Percentiles rank a stretch among this genome's conserved stretches.
phyloP scores from a whole-genome alignment of 495 filamentous ascomycete genomes.

The Chaetomium cochliodes region DNA sequence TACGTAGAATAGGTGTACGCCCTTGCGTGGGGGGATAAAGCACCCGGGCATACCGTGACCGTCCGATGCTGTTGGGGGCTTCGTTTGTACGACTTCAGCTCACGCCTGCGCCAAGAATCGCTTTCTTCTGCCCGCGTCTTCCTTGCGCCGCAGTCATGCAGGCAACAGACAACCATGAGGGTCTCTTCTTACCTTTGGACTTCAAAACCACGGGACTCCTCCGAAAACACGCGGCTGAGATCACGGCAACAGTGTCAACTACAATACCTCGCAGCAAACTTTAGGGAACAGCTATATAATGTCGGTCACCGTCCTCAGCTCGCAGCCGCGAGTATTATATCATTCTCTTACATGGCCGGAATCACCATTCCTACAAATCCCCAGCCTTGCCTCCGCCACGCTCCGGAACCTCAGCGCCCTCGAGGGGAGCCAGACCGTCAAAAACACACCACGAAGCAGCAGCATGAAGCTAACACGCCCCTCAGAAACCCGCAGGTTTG shows the following conservation, averaged over 20 bases:
- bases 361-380: background rate
- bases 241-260: background rate
- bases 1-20: background rate
- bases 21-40: background rate
- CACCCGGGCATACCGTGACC: background rate
- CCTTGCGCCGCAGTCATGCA: slow-evolving; percentile 20
- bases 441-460: background rate
- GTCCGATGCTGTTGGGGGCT: background rate
- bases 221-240: background rate
- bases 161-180: background rate
- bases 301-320: background rate
- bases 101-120: background rate
- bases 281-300: background rate
- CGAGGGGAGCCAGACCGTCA: background rate
- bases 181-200: background rate
- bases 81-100: background rate
- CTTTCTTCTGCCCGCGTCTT: background rate
- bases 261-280: background rate
- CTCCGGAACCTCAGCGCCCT: background rate
- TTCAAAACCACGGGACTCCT: background rate
- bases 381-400: background rate
- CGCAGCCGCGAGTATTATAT: background rate
- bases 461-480: slow-evolving; percentile 16
- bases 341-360: background rate
- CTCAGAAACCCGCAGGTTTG: background rate